phyloP scores from a whole-genome alignment of 805 yeast genomes.

The Zygosaccharomyces kombuchaensis region DNA sequence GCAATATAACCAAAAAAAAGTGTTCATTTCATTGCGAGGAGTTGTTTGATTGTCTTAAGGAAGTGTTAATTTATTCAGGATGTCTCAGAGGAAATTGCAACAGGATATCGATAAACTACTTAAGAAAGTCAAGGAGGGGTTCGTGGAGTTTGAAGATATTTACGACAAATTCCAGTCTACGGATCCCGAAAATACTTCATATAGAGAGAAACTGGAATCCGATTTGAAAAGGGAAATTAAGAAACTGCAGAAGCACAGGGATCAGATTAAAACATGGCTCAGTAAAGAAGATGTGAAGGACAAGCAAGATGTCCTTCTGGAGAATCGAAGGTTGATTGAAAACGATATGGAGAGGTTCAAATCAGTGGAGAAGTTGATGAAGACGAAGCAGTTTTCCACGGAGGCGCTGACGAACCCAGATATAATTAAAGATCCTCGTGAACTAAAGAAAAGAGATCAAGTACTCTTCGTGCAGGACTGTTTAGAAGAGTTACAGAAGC shows the following conservation, averaged over 20 bases:
- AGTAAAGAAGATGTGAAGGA: constrained; percentile 89
- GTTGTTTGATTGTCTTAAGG: background rate
- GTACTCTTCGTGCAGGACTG: constrained; percentile 62
- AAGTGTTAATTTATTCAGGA: constrained; percentile 11
- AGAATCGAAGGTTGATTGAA: constrained; percentile 66
- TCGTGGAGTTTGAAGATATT: constrained; percentile 75
- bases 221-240: constrained; percentile 94
- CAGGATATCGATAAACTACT: constrained; percentile 88
- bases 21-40: background rate
- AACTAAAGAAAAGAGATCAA: constrained; percentile 72
- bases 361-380: constrained; percentile 87
- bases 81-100: constrained; percentile 46
- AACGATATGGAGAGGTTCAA: constrained; percentile 93
- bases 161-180: constrained; percentile 80
- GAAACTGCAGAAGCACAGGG: constrained; percentile 87
- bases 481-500: constrained; percentile 77
- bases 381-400: constrained; percentile 88
- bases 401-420: constrained; percentile 80
- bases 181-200: constrained; percentile 64
- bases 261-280: constrained; percentile 93
- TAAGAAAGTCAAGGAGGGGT: constrained; percentile 90
- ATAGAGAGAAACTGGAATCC: constrained; percentile 87
- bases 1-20: background rate
- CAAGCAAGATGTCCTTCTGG: constrained; percentile 67
- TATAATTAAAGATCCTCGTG: constrained; percentile 65